Percentiles rank a stretch among this genome's conserved stretches.
These are phyloP conservation scores for Chrysoporthe deuterocubensis DNA, from an alignment of 2,329 filamentous ascomycete species.

Conservation along the genomic window DNA sequence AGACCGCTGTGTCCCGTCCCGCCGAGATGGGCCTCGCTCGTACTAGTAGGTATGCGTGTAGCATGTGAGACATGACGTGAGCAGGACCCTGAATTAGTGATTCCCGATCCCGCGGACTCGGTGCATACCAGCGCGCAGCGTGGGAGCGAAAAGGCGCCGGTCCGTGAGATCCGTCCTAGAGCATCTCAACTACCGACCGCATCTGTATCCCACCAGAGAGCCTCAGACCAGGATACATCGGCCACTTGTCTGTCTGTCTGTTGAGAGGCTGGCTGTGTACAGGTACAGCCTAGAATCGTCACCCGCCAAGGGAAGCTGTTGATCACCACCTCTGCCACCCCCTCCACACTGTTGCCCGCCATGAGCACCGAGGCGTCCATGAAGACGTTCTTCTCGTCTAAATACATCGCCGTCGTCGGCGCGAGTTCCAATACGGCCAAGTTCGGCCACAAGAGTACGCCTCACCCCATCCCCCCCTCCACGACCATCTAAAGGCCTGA, in stretches of 20 bases:
- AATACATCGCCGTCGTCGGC: conserved; percentile 85
- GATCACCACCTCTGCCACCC: neutral
- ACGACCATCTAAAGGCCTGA: neutral
- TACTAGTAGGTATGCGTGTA: neutral
- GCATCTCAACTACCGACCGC: neutral
- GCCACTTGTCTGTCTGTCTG: no score
- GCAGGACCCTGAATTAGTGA: conserved; percentile 14
- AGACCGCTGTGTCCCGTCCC: conserved; percentile 7
- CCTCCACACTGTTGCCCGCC: conserved; percentile 6
- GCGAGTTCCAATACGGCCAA: conserved; percentile 84
- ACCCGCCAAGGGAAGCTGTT: no score
- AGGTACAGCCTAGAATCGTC: no score
- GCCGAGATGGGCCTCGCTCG: conserved; percentile 1
- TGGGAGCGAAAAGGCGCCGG: no score
- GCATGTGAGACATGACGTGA: conserved; percentile 12
- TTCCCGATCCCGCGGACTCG: neutral
- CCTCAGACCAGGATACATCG: neutral
- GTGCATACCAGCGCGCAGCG: neutral
- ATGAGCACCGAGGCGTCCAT: conserved; percentile 74
- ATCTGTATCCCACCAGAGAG: neutral
- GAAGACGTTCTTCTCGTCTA: conserved; percentile 78
- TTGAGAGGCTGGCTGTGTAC: no score
- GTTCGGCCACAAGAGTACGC: conserved; percentile 83
- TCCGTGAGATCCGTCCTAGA: no score
- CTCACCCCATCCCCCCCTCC: no score